Evolutionary conservation across 495 filamentous ascomycete species (phyloP).

Genomic region (Lophiostoma macrostomum): DNA sequence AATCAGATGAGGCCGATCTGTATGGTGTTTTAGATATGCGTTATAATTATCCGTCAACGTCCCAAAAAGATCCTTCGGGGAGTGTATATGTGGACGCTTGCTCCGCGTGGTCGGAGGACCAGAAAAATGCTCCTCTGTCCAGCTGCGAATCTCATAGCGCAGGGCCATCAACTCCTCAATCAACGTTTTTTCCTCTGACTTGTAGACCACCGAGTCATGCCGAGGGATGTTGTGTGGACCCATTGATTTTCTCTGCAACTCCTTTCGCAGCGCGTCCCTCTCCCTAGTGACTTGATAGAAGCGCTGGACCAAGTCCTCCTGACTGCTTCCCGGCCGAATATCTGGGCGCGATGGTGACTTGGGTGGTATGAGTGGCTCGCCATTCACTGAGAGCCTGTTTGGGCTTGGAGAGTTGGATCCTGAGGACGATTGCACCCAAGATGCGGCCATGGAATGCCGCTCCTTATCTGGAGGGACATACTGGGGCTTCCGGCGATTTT

Average conservation of each 20-base stretch:
- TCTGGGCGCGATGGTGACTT: conserved; percentile 31
- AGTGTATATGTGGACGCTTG: conserved; percentile 23
- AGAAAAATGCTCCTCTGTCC: conserved; percentile 30
- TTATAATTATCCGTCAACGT: conserved; percentile 28
- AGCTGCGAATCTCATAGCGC: conserved; percentile 28
- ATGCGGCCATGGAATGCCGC: too few relatives aligned
- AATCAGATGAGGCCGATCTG: conserved; percentile 26
- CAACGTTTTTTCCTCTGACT: conserved; percentile 29
- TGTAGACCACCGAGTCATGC: conserved; percentile 16
- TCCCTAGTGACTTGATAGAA: conserved; percentile 32
- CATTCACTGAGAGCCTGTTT: conserved; percentile 11
- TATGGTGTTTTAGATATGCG: conserved; percentile 25
- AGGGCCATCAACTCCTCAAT: conserved; percentile 30
- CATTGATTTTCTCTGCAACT: conserved; percentile 22
- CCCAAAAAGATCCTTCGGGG: conserved; percentile 27
- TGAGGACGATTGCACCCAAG: conserved; percentile 19
- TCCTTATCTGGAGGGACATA: conserved; percentile 15
- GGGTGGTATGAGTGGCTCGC: conserved; percentile 23
- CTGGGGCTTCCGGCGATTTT: conserved; percentile 11
- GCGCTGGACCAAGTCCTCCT: conserved; percentile 31
- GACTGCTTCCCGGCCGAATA: conserved; percentile 20
- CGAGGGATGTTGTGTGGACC: conserved; percentile 16
- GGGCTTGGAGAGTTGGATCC: conserved; percentile 5
- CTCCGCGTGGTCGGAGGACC: conserved; percentile 12
- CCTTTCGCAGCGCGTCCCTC: conserved; percentile 27